Conservation (phyloP, 1,139 yeast species). For the Candida tunisiensis region DNA sequence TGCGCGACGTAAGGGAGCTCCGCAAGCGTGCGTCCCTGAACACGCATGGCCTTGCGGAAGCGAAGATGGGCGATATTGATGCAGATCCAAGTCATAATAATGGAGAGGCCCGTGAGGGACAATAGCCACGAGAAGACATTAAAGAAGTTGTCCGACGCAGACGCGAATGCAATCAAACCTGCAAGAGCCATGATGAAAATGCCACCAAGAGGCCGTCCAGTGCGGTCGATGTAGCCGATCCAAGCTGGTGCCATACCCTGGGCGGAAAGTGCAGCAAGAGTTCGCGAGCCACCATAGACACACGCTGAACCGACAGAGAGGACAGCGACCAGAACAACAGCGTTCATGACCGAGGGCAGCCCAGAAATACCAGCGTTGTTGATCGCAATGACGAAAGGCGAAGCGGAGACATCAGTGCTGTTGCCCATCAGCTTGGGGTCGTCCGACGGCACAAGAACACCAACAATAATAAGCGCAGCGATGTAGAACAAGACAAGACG, state of each 20-base stretch:
- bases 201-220: constrained; percentile 58
- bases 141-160: constrained; percentile 52
- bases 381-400: constrained; percentile 60
- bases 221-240: constrained; percentile 52
- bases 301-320: constrained; percentile 59
- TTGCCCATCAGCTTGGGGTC: constrained; percentile 30
- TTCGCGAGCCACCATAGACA: constrained; percentile 61
- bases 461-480: constrained; percentile 37
- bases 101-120: constrained; percentile 66
- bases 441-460: constrained; percentile 46
- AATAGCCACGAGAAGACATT: constrained; percentile 62
- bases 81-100: constrained; percentile 69
- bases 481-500: constrained; percentile 47
- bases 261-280: constrained; percentile 61
- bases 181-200: constrained; percentile 35
- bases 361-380: constrained; percentile 37
- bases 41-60: constrained; percentile 55
- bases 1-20: constrained; percentile 57
- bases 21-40: constrained; percentile 42
- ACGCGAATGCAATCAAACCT: constrained; percentile 50
- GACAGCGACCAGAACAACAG: constrained; percentile 50
- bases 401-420: constrained; percentile 34
- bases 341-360: constrained; percentile 53
- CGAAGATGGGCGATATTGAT: constrained; percentile 61
- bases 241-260: constrained; percentile 62